These are phyloP conservation scores for Grammothele lineata DNA, from an alignment of 768 basidiomycete species.

Conservation along the genomic window DNA sequence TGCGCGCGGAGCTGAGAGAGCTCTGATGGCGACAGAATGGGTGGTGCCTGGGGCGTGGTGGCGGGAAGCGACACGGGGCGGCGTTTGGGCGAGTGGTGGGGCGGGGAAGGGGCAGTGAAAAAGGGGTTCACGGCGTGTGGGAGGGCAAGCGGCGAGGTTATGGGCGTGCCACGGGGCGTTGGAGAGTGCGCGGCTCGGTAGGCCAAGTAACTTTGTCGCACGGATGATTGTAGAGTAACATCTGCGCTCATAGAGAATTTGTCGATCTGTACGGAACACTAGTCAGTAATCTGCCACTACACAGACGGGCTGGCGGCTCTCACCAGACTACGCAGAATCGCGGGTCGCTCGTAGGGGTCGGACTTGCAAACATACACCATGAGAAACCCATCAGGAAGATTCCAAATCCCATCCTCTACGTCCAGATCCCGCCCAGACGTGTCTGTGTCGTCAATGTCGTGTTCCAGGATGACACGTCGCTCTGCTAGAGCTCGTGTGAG, in stretches of 20 bases:
- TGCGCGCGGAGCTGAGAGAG: constrained; percentile 27
- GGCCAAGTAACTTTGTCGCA: constrained; percentile 24
- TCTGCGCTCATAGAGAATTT: constrained; percentile 75
- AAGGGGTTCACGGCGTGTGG: constrained; percentile 16
- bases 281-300: too few species aligned
- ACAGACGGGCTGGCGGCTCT: background rate
- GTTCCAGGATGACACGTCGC: constrained; percentile 44
- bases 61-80: constrained; percentile 18
- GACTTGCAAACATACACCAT: constrained; percentile 68
- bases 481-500: constrained; percentile 51
- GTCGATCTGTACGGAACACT: constrained; percentile 76
- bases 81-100: constrained; percentile 24
- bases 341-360: constrained; percentile 61
- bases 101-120: constrained; percentile 16
- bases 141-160: constrained; percentile 10
- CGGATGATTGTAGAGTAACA: constrained; percentile 35
- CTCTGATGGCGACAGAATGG: constrained; percentile 28
- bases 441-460: constrained; percentile 28
- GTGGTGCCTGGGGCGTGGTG: constrained; percentile 19
- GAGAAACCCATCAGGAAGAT: constrained; percentile 65
- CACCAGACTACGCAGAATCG: constrained; percentile 63
- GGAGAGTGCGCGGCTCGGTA: constrained; percentile 37
- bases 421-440: constrained; percentile 1
- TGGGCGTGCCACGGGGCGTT: constrained; percentile 18
- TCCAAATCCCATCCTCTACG: constrained; percentile 40